Evolutionary conservation across 306 rosid genomes (phyloP).

Genomic region (Cucurbita moschata): DNA sequence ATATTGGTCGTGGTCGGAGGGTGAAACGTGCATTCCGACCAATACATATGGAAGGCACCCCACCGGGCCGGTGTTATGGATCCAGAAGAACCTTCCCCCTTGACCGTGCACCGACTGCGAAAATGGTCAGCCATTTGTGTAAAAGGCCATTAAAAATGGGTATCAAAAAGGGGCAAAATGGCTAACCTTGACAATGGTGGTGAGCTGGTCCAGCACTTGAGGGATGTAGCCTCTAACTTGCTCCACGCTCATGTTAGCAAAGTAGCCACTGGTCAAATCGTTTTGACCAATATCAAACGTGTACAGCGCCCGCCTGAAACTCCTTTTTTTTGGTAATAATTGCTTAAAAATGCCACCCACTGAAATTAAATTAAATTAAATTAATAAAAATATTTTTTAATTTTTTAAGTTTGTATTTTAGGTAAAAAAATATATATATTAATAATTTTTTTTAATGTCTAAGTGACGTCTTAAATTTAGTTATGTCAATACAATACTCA

Average conservation of each 20-base stretch:
- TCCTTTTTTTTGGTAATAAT: constrained; percentile 19
- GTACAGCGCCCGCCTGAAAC: constrained; percentile 23
- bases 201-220: constrained; percentile 34
- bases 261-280: constrained; percentile 32
- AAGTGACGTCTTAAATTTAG: no score
- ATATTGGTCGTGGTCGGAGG: constrained; percentile 12
- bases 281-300: constrained; percentile 40
- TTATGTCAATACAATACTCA: no score
- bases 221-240: constrained; percentile 30
- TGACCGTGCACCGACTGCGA: constrained; percentile 28
- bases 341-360: constrained; percentile 21
- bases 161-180: no score
- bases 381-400: neutral
- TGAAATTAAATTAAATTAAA: neutral
- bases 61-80: constrained; percentile 64
- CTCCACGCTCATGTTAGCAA: constrained; percentile 23
- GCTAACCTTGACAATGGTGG: constrained; percentile 24
- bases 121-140: no score
- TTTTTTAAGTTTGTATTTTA: no score
- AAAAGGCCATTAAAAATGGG: no score
- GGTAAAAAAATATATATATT: no score
- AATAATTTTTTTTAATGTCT: no score
- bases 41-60: constrained; percentile 41
- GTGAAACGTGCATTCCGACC: constrained; percentile 14
- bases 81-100: constrained; percentile 56